Percentiles rank a stretch among this genome's conserved stretches.
Conservation (phyloP, 257 asterid species). For the Solanum appendiculatum region DNA sequence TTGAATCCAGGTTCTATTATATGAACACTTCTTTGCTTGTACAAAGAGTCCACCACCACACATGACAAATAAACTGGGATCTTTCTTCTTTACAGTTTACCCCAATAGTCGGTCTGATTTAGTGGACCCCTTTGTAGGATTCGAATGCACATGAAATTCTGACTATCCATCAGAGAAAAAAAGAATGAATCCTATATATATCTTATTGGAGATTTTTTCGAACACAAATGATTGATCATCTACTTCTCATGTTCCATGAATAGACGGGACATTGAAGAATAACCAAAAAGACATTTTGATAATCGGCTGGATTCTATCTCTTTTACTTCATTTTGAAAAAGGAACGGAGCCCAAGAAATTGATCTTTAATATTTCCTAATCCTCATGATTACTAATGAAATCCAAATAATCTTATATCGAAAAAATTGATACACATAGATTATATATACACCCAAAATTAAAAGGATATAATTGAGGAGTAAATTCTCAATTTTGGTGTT, state of each 20-base stretch:
- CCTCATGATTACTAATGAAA: not conserved
- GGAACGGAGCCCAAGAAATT: not conserved
- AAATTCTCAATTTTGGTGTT: not conserved
- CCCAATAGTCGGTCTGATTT: not conserved
- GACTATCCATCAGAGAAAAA: not conserved
- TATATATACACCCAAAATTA: not conserved
- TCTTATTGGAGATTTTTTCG: not conserved
- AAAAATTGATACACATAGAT: not conserved
- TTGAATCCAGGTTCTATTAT: not conserved
- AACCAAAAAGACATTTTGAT: not conserved
- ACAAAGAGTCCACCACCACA: not conserved
- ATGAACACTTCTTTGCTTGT: not conserved
- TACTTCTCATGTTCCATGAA: not conserved
- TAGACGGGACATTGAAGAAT: not conserved
- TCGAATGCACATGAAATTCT: not conserved
- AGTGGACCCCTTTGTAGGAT: not conserved
- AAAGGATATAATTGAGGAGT: not conserved
- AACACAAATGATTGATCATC: not conserved
- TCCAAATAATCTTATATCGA: not conserved
- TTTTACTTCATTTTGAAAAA: not conserved
- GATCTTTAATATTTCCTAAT: not conserved
- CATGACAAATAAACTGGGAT: not conserved
- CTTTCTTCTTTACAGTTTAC: not conserved
- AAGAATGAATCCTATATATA: not conserved
- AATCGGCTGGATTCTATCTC: not conserved